Evolutionary conservation across 2,329 filamentous ascomycete genomes (phyloP).

Genomic region (Malbranchea cinnamomea): DNA sequence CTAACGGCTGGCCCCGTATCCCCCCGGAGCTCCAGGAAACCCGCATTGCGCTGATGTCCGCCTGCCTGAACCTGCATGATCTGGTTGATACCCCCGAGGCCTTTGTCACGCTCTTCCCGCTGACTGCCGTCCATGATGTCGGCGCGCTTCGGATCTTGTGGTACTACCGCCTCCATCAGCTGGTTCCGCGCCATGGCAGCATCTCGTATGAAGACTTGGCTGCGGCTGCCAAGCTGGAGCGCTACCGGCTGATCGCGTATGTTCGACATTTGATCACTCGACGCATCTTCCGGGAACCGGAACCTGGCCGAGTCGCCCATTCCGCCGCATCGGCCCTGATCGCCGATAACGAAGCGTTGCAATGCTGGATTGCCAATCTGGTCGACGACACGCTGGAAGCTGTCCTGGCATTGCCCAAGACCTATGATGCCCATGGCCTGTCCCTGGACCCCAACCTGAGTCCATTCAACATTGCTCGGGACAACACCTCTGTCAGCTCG

Average conservation of each 20-base stretch:
- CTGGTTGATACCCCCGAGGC: background rate
- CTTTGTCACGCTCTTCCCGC: background rate
- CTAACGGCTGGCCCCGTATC: background rate
- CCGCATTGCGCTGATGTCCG: background rate
- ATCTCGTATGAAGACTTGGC: background rate
- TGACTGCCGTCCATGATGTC: background rate
- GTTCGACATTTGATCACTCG: background rate
- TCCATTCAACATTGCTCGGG: slow-evolving; percentile 1
- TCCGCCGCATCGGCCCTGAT: background rate
- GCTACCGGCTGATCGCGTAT: background rate
- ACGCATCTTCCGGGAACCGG: background rate
- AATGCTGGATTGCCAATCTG: background rate
- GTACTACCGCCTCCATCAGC: background rate
- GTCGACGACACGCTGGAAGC: background rate
- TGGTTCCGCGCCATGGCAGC: background rate
- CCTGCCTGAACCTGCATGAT: background rate
- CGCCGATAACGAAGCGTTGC: background rate
- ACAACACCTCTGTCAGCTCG: slow-evolving; percentile 1
- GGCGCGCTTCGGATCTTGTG: background rate
- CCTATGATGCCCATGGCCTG: slow-evolving; percentile 1
- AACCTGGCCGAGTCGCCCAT: background rate
- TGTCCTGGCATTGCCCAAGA: background rate
- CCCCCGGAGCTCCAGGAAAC: background rate
- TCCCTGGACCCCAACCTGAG: slow-evolving; percentile 1
- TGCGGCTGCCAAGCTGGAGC: background rate